phyloP scores from a whole-genome alignment of 306 rosid species.

The Cyclanthera cordifolia region DNA sequence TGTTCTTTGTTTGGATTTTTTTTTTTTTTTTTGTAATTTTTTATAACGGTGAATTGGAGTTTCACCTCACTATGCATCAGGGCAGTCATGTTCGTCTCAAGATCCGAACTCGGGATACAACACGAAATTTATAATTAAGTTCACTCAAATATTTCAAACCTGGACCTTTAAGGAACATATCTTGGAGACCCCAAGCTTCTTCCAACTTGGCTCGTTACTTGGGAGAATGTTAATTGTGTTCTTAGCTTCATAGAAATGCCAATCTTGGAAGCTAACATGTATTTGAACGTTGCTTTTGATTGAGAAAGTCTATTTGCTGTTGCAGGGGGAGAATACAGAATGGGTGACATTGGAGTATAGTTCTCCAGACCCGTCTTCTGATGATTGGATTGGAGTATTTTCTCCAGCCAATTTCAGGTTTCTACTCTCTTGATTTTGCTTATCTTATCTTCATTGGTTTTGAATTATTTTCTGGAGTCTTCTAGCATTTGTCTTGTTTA shows the following conservation, averaged over 20 bases:
- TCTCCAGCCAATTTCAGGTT: constrained; percentile 88
- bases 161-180: no score
- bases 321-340: constrained; percentile 56
- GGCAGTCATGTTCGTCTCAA: no score
- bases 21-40: no score
- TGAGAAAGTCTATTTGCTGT: constrained; percentile 8
- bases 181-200: no score
- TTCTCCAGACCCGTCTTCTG: constrained; percentile 48
- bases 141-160: no score
- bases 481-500: not conserved
- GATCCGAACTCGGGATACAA: no score
- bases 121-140: no score
- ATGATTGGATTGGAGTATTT: constrained; percentile 89
- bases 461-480: not conserved
- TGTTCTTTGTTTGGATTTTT: not conserved
- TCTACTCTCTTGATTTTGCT: not conserved
- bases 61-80: no score
- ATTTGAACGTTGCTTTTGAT: not conserved
- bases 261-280: not conserved
- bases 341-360: constrained; percentile 49
- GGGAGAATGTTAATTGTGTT: not conserved
- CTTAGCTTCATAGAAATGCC: not conserved
- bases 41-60: no score
- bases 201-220: no score
- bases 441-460: not conserved